phyloP scores from a whole-genome alignment of 768 basidiomycete species.

The Amanita pallidorosea region DNA sequence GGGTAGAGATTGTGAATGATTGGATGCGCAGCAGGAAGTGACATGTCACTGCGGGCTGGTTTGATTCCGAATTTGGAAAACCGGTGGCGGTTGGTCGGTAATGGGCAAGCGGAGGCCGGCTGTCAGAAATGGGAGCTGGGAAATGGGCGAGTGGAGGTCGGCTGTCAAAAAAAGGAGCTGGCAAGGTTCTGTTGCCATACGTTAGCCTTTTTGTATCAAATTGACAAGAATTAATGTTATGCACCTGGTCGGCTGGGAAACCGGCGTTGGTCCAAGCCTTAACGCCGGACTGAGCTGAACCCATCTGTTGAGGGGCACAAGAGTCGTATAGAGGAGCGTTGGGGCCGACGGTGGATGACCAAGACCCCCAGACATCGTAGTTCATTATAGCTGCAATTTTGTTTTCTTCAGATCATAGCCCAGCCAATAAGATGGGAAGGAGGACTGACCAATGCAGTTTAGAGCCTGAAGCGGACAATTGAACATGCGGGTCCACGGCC shows the following conservation, averaged over 20 bases:
- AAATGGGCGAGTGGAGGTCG: too few species aligned
- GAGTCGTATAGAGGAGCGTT: slow-evolving; percentile 76
- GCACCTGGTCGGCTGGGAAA: slow-evolving; percentile 44
- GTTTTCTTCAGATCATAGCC: neutral
- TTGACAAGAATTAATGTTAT: neutral
- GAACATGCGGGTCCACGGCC: slow-evolving; percentile 39
- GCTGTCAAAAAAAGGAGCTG: too few species aligned
- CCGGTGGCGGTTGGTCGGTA: too few species aligned
- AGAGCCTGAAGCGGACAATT: slow-evolving; percentile 53
- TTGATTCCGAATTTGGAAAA: too few species aligned
- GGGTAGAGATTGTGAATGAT: too few species aligned
- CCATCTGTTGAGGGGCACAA: slow-evolving; percentile 51
- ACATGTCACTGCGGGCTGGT: too few species aligned
- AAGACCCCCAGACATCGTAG: slow-evolving; percentile 44
- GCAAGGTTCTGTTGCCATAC: too few species aligned
- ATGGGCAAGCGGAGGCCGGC: too few species aligned
- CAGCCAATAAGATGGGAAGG: neutral
- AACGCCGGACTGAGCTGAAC: slow-evolving; percentile 64
- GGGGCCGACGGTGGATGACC: slow-evolving; percentile 53
- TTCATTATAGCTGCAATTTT: slow-evolving; percentile 41
- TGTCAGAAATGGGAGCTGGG: too few species aligned
- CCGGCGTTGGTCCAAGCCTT: slow-evolving; percentile 64
- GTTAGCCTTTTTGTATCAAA: neutral
- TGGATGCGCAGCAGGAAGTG: too few species aligned
- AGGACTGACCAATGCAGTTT: slow-evolving; percentile 27